These are phyloP conservation scores for Lodderomyces margitis DNA, from an alignment of 1,139 yeast species.

Conservation along the genomic window DNA sequence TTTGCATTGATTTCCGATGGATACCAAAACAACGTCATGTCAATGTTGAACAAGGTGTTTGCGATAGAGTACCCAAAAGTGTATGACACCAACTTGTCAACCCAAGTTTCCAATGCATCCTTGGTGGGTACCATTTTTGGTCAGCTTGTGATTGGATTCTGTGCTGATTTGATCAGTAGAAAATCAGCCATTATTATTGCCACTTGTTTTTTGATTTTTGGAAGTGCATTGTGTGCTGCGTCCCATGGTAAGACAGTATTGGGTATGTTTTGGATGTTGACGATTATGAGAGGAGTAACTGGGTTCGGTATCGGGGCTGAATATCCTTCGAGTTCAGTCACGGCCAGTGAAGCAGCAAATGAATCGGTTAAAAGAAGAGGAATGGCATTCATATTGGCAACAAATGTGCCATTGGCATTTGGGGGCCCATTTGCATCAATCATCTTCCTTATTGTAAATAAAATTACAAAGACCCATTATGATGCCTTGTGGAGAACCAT, in stretches of 20 bases:
- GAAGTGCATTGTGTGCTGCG: conserved; percentile 49
- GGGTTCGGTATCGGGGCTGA: conserved; percentile 82
- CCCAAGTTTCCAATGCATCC: conserved; percentile 49
- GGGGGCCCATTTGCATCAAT: conserved; percentile 79
- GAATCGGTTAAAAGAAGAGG: conserved; percentile 62
- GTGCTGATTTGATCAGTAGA: conserved; percentile 47
- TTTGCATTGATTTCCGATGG: conserved; percentile 55
- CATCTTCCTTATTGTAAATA: conserved; percentile 64
- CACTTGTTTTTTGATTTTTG: conserved; percentile 42
- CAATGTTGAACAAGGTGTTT: conserved; percentile 43
- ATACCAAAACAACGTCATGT: conserved; percentile 50
- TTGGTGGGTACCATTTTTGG: conserved; percentile 51
- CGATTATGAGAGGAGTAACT: conserved; percentile 63
- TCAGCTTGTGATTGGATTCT: conserved; percentile 44
- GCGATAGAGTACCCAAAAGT: conserved; percentile 28
- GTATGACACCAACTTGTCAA: conserved; percentile 38
- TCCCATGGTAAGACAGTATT: conserved; percentile 40
- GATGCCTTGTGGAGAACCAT: conserved; percentile 70
- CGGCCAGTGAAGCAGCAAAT: conserved; percentile 74
- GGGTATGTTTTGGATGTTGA: conserved; percentile 68
- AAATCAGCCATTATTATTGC: conserved; percentile 48
- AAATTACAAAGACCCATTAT: conserved; percentile 50
- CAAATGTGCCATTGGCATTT: conserved; percentile 68
- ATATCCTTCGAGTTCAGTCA: conserved; percentile 66
- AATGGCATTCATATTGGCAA: conserved; percentile 59